phyloP scores from a whole-genome alignment of 2,329 filamentous ascomycete species.

The Clarireedia paspali region DNA sequence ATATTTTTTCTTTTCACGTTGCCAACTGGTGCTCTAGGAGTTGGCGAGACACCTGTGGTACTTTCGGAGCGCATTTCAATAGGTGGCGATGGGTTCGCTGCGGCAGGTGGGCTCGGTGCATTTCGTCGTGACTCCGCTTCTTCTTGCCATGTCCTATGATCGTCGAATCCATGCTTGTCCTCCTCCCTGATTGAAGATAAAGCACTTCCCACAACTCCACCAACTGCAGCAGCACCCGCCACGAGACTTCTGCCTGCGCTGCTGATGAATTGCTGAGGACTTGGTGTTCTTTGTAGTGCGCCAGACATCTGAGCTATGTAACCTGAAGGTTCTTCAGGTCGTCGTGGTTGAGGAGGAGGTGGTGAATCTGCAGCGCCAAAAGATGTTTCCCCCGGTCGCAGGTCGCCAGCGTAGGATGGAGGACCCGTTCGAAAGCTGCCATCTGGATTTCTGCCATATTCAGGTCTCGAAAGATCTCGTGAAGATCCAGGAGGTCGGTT shows the following conservation, averaged over 20 bases:
- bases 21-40: slow-evolving; percentile 13
- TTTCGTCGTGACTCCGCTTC: slow-evolving; percentile 66
- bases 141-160: slow-evolving; percentile 88
- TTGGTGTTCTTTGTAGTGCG: slow-evolving; percentile 73
- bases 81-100: slow-evolving; percentile 24
- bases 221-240: slow-evolving; percentile 75
- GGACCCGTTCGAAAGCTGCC: slow-evolving; percentile 31
- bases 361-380: slow-evolving; percentile 33
- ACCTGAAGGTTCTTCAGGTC: slow-evolving; percentile 41
- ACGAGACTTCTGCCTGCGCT: slow-evolving; percentile 73
- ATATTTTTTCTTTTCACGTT: slow-evolving; percentile 59
- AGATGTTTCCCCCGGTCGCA: slow-evolving; percentile 32
- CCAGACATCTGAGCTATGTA: slow-evolving; percentile 75
- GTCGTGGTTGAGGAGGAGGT: slow-evolving; percentile 19
- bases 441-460: slow-evolving; percentile 26
- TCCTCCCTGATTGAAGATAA: slow-evolving; percentile 79
- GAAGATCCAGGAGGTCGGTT: slow-evolving; percentile 37
- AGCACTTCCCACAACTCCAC: slow-evolving; percentile 74
- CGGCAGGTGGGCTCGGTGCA: slow-evolving; percentile 27
- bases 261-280: slow-evolving; percentile 82
- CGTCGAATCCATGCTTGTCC: slow-evolving; percentile 69
- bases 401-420: slow-evolving; percentile 34
- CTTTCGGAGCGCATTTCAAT: slow-evolving; percentile 22
- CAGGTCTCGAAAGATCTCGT: slow-evolving; percentile 38
- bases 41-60: slow-evolving; percentile 24